Base-by-base conservation (phyloP, 192 early-diverging fungal genomes). In the Thamnidium elegans region DNA sequence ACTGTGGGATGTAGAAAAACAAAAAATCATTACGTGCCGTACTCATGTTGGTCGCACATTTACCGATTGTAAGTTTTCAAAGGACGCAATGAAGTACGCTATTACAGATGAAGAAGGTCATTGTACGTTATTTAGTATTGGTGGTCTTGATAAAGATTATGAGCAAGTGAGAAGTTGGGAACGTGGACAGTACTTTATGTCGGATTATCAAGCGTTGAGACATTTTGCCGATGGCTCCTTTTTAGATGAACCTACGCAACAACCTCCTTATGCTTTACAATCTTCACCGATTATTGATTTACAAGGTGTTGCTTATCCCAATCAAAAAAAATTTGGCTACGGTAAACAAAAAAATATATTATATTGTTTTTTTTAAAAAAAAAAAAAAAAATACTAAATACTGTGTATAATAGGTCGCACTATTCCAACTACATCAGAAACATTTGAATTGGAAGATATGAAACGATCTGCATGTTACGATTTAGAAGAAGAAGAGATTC, bases 111-210 rank as follows among this genome's bases (percentile, higher is more conserved):
- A 85, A 7, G 84, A 79, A 39, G 91, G 92, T 32, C 84, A 84
- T 7, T 86, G 84, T 20, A 82, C 81, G 1, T 62, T 95, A 9
- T 89, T 87, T 82, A 89, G 90, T 10, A 76, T 89, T 32, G 86
- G 82, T 26, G 77, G 76, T 8, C 63, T 78, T 30, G 75, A 74
- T 43, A 74, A 74, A 10, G 66, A 78, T 14, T 84, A 83, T 36
- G 63, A 72, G 47, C 65, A 80, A 11, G 74, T 74, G 0, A 63
- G 69, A 15, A 71, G 69, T 4, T 86, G 86, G 81, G 55, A 56
- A 15, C 50, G 77, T 11, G 90, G 91, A 53, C 93, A 95, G 63
- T 86, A 90, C 63, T 91, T 91, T 79, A 77, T 80, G 65, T 84
- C 75, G 17, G 93, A 95, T 63, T 92, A 90, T 62, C 78, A 81